Percentiles rank a stretch among this genome's conserved stretches.
phyloP scores from a whole-genome alignment of 768 basidiomycete species.

The Agrocybe chaxingu region DNA sequence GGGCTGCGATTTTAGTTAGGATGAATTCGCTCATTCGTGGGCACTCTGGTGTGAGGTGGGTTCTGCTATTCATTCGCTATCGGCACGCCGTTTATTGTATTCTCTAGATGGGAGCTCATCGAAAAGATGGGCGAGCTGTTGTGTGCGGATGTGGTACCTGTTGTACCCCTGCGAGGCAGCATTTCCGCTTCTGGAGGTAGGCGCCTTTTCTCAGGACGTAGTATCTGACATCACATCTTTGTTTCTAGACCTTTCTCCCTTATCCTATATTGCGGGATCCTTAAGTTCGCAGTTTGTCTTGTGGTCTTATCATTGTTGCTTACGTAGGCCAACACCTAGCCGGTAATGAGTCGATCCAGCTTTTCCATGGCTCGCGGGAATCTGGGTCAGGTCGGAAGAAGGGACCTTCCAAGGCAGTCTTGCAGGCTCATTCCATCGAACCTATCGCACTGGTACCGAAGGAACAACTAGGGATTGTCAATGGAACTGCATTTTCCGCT shows the following conservation, averaged over 20 bases:
- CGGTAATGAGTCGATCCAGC: slow-evolving; percentile 62
- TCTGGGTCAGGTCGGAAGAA: slow-evolving; percentile 46
- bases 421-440: slow-evolving; percentile 49
- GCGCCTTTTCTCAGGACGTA: slow-evolving; percentile 8
- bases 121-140: slow-evolving; percentile 67
- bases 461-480: slow-evolving; percentile 68
- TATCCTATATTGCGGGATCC: slow-evolving; percentile 67
- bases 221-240: slow-evolving; percentile 1
- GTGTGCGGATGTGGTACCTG: slow-evolving; percentile 58
- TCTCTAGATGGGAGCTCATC: slow-evolving; percentile 62
- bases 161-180: slow-evolving; percentile 78
- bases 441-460: slow-evolving; percentile 62
- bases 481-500: slow-evolving; percentile 76
- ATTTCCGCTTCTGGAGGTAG: slow-evolving; percentile 77
- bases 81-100: background rate
- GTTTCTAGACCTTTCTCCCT: slow-evolving; percentile 41
- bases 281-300: slow-evolving; percentile 35
- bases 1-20: slow-evolving; percentile 73
- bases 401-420: slow-evolving; percentile 46
- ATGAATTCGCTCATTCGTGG: slow-evolving; percentile 82
- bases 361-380: slow-evolving; percentile 52
- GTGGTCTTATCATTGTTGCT: background rate
- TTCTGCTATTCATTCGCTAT: background rate
- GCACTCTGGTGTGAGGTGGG: slow-evolving; percentile 70
- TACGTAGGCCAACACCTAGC: slow-evolving; percentile 16